Evolutionary conservation across 768 basidiomycete genomes (phyloP), one percentile per base, ranked within the genome.

Genomic region (Lactarius trivialis): DNA sequence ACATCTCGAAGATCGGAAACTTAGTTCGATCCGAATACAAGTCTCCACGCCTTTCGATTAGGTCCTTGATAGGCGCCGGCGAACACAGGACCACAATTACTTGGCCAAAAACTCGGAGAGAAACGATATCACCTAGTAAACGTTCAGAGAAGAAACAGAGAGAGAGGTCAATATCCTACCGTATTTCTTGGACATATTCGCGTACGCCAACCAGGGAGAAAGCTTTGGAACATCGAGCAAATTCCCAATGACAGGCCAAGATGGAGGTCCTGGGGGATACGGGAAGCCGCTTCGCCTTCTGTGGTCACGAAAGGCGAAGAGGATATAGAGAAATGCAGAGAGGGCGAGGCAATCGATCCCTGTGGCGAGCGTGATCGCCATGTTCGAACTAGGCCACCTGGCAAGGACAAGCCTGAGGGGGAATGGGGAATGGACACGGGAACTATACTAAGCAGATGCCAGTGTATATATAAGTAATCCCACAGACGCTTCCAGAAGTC

Each of bases 1-100:
- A 59, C 65, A 57, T 53, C 5, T 60, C 62, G 8, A 39, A 3
- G 12, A 63, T 55, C 12, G 64, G 51, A 12, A 65, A 9, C 7
- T 14, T 3, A 9, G 56, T 52, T 8, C 64, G 36, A n/a, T 61
- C 60, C 12, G 64, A 36, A 8, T 62, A 58, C 5, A 43, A 3
- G 4, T 60, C 43, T 14, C 60, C 60, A 1, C 53, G 60, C 12
- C 21, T 48, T n/a, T 60, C 60, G 1, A 60, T 14, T 3, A 60
- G 24, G 33, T 60, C 53, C 8, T 60, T 60, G 7, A 60, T 14
- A 7, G 53, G 43, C 0, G 53, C 28, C 14, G 37, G 7, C 4
- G 60, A 60, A 5, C 7, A 37, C 33, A 60, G 32, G 8, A 55
- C 26, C 5, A 60, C 7, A 7, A 48, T 7, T 2, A 36, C 53